Base-by-base conservation (phyloP, 352 stramenopile genomes). In the Globisporangium canariense region DNA sequence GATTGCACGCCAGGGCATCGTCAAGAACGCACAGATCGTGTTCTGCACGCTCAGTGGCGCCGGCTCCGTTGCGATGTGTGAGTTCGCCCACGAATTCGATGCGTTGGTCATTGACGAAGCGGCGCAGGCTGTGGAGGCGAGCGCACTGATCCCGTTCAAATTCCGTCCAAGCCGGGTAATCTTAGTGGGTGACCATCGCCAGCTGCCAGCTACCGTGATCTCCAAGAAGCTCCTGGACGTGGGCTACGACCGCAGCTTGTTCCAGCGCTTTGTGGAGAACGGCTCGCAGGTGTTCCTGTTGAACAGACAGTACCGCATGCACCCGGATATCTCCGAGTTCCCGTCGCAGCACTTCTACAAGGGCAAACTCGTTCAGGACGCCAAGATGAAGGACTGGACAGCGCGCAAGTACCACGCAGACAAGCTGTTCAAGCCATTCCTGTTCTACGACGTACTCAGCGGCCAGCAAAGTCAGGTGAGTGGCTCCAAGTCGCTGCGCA, bases 131-230 rank as follows among this genome's bases (percentile, higher is more conserved):
- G 79, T 99, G 28, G 97, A 99, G 71, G 92, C 91, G 9, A 97
- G 88, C 11, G 95, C 93, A 60, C 98, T 98, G 72, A 99, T 99
- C 72, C 97, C 97, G n/a, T 86, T 99, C 57, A 91, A 97, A 69
- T 97, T 96, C 30, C 83, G 88, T 51, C 84, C 88, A 7, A 79
- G 89, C 20, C 79, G 83, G 36, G 58, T 89, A 38, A 81, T 98
- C 8, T 71, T 98, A 14, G 92, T 96, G 0, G 94, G 91, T 16
- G 98, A 99, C 76, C 97, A 99, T 67, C 93, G 91, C 41, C 98
- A 99, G 80, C 76, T 99, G 10, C 94, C 97, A 49, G 97, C 98
- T 14, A 99, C 97, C 0, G 97, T 99, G 49, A 98, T 98, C 70
- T 96, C 86, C n/a, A 92, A 93, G 66, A 69, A 83, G 40, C 79